Conservation (phyloP, 2,329 filamentous ascomycete species). For the Colletotrichum zoysiae region DNA sequence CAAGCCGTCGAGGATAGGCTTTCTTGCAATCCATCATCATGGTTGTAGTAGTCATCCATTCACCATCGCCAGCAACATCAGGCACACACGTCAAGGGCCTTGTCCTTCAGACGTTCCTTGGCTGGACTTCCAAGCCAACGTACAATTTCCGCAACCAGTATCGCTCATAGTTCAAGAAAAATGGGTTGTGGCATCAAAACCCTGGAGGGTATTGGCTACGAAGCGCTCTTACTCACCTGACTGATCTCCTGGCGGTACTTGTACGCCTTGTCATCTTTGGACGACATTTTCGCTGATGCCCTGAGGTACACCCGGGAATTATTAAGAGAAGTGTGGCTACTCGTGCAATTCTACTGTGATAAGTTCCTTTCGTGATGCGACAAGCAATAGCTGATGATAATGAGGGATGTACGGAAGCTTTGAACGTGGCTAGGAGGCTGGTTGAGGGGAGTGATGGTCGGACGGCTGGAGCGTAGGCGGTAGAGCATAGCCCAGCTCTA, state of each 20-base stretch:
- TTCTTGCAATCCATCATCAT: neutral
- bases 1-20: neutral
- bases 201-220: neutral
- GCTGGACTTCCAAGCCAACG: conserved; percentile 8
- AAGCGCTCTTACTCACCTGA: conserved; percentile 73
- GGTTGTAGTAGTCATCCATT: neutral
- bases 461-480: neutral
- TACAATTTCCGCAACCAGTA: neutral
- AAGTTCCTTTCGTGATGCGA: too few species aligned
- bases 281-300: conserved; percentile 46
- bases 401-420: too few species aligned
- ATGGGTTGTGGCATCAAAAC: neutral
- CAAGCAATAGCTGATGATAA: too few species aligned
- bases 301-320: neutral
- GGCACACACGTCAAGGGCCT: neutral
- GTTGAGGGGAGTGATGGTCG: neutral
- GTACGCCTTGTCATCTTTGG: conserved; percentile 72
- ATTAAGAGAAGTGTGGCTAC: neutral
- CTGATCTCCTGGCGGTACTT: conserved; percentile 99
- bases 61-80: neutral
- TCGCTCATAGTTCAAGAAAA: neutral
- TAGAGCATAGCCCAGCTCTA: neutral
- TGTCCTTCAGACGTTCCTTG: neutral
- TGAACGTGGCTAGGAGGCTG: neutral
- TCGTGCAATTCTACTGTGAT: neutral